Evolutionary conservation across 2,329 filamentous ascomycete genomes (phyloP).

Genomic region (Purpureocillium takamizusanense): DNA sequence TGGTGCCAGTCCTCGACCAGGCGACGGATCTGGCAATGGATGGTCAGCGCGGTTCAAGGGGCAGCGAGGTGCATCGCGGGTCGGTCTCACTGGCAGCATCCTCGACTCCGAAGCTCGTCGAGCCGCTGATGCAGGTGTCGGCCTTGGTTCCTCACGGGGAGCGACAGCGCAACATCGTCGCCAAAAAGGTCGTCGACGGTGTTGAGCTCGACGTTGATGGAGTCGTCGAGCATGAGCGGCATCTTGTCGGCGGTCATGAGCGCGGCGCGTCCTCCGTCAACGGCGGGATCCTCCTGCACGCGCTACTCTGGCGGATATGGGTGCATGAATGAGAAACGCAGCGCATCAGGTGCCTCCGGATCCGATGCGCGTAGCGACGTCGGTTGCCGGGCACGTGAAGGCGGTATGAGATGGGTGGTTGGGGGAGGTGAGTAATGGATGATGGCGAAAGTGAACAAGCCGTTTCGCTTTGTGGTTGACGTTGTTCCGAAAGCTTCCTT

Average conservation of each 20-base stretch:
- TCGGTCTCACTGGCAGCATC: conserved; percentile 67
- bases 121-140: conserved; percentile 65
- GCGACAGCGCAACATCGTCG: conserved; percentile 52
- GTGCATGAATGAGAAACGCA: no score
- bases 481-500: no score
- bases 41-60: not conserved
- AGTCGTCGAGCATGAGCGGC: conserved; percentile 31
- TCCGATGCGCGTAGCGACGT: no score
- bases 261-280: not conserved
- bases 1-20: conserved; percentile 82
- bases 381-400: no score
- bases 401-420: no score
- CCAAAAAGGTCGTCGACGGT: conserved; percentile 70
- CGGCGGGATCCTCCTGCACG: no score
- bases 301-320: no score
- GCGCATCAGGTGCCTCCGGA: no score
- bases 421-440: no score
- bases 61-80: not conserved
- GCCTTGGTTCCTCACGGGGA: conserved; percentile 33
- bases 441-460: no score
- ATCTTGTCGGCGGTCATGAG: conserved; percentile 29
- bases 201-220: conserved; percentile 43
- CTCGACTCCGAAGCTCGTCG: conserved; percentile 65
- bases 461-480: no score
- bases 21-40: conserved; percentile 54